Percentiles rank a stretch among this genome's conserved stretches.
phyloP scores from a whole-genome alignment of 1,139 yeast species.

The Geotrichum klebahnii region DNA sequence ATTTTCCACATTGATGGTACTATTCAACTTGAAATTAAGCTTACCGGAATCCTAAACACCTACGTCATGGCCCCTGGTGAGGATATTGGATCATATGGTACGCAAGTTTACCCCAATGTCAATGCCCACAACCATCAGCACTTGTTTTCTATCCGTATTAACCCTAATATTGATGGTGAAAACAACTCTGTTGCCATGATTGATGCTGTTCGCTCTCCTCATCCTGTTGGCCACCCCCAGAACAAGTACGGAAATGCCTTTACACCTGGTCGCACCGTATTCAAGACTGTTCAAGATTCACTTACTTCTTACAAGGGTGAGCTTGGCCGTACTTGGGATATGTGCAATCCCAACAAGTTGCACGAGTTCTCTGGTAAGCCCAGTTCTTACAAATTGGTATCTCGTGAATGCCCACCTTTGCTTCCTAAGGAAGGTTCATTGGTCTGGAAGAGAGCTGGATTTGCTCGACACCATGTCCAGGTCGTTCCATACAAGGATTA shows the following conservation, averaged over 20 bases:
- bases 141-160: constrained; percentile 71
- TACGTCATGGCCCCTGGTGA: constrained; percentile 60
- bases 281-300: constrained; percentile 66
- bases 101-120: constrained; percentile 72
- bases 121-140: constrained; percentile 87
- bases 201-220: constrained; percentile 60
- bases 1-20: constrained; percentile 79
- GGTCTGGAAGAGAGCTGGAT: constrained; percentile 76
- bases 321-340: constrained; percentile 73
- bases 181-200: constrained; percentile 67
- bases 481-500: constrained; percentile 64
- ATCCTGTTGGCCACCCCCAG: constrained; percentile 59
- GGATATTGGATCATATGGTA: constrained; percentile 70
- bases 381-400: constrained; percentile 69
- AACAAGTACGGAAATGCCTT: constrained; percentile 74
- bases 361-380: constrained; percentile 72
- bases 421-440: constrained; percentile 71
- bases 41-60: constrained; percentile 74
- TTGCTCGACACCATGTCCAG: constrained; percentile 65
- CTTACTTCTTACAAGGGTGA: constrained; percentile 57
- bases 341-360: constrained; percentile 63
- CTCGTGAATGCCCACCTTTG: constrained; percentile 69
- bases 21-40: constrained; percentile 69
- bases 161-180: constrained; percentile 78
- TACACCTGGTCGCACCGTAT: constrained; percentile 57